These are phyloP conservation scores for Epithemia pelagica DNA, from an alignment of 108 stramenopile genomes.

Conservation along the genomic window DNA sequence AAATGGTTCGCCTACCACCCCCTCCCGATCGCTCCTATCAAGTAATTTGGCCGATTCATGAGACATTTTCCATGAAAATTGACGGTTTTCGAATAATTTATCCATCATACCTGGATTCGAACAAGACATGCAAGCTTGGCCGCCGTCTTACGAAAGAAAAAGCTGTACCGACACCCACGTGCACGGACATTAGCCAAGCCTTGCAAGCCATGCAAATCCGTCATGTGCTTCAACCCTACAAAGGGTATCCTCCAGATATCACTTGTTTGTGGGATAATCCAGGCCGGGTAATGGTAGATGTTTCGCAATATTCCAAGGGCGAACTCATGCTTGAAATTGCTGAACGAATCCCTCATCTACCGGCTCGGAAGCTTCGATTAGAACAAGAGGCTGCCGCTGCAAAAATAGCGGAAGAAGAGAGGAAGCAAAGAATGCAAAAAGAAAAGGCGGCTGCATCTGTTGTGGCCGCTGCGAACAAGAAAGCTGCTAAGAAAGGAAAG, in stretches of 20 bases:
- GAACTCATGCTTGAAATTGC: constrained; percentile 45
- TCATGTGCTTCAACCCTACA: constrained; percentile 82
- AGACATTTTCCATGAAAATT: constrained; percentile 63
- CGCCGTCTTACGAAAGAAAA: constrained; percentile 56
- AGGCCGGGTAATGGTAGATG: constrained; percentile 49
- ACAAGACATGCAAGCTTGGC: constrained; percentile 61
- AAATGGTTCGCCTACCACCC: constrained; percentile 60
- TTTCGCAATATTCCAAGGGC: constrained; percentile 27
- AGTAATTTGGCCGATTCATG: constrained; percentile 72
- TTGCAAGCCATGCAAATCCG: constrained; percentile 55
- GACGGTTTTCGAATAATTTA: constrained; percentile 52
- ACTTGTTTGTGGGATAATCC: constrained; percentile 74
- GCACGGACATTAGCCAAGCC: constrained; percentile 63
- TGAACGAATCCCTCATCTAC: neutral
- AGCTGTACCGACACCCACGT: constrained; percentile 58
- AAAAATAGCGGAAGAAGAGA: neutral
- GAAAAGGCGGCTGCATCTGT: constrained; percentile 1
- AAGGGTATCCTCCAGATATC: constrained; percentile 74
- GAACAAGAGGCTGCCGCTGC: neutral
- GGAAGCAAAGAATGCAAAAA: neutral
- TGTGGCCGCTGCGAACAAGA: neutral
- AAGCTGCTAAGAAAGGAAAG: constrained; percentile 1
- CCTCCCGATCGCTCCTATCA: constrained; percentile 58
- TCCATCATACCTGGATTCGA: constrained; percentile 77
- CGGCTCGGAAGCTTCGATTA: neutral